phyloP scores from a whole-genome alignment of 129 eudicot species.

The Tagetes erecta region DNA sequence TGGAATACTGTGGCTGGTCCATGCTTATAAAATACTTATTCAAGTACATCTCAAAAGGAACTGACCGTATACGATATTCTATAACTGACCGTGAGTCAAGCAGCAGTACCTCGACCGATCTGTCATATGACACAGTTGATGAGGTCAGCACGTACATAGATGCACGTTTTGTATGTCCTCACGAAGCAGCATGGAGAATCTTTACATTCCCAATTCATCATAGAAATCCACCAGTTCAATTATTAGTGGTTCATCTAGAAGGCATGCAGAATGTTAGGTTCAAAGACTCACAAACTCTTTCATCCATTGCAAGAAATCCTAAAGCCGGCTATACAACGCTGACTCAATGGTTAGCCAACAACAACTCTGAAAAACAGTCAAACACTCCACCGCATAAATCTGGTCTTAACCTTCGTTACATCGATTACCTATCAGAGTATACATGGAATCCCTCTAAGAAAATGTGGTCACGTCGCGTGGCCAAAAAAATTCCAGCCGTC shows the following conservation, averaged over 20 bases:
- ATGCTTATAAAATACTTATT: background rate
- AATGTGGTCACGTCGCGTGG: background rate
- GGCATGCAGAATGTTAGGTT: background rate
- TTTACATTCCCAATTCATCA: constrained; percentile 21
- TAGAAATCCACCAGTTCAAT: background rate
- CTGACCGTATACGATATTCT: background rate
- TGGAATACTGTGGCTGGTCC: background rate
- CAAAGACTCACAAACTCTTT: background rate
- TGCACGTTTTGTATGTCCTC: background rate
- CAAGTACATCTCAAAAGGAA: background rate
- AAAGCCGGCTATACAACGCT: background rate
- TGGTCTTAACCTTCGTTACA: background rate
- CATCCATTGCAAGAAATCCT: background rate
- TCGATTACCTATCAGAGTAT: background rate
- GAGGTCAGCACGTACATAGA: constrained; percentile 11
- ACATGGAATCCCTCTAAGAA: background rate
- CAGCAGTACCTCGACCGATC: background rate
- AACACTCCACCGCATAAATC: background rate
- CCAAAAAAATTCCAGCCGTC: background rate
- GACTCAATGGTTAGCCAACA: background rate
- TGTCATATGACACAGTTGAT: background rate
- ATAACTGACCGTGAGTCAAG: background rate
- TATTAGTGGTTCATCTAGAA: constrained; percentile 23
- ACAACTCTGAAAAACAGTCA: background rate
- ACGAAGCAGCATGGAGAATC: constrained; percentile 29